phyloP scores from a whole-genome alignment of 352 stramenopile genomes.

The Pythium utonaiense region DNA sequence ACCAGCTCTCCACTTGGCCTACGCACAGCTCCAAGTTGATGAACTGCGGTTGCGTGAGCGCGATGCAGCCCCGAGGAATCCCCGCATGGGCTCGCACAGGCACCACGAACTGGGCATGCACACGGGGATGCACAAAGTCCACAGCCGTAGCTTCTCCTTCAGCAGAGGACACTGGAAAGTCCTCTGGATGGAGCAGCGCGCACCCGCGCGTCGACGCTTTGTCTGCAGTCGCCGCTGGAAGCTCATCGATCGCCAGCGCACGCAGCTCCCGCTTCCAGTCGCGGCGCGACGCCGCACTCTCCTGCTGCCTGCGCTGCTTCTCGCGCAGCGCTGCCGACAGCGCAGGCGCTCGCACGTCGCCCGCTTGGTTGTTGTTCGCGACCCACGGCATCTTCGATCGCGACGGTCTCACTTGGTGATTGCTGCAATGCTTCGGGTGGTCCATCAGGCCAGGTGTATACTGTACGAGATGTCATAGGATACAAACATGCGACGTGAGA shows the following conservation, averaged over 20 bases:
- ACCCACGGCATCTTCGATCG: conserved; percentile 66
- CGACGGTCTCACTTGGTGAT: neutral
- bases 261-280: conserved; percentile 38
- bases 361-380: conserved; percentile 82
- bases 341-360: conserved; percentile 71
- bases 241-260: conserved; percentile 40
- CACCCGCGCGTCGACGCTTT: conserved; percentile 37
- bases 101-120: conserved; percentile 78
- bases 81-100: conserved; percentile 35
- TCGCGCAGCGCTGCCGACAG: conserved; percentile 51
- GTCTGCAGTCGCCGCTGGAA: conserved; percentile 17
- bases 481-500: neutral
- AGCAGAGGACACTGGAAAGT: conserved; percentile 39
- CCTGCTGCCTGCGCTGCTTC: conserved; percentile 42
- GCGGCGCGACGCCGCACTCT: conserved; percentile 7
- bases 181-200: conserved; percentile 53
- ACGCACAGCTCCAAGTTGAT: conserved; percentile 84
- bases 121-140: conserved; percentile 51
- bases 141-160: conserved; percentile 9
- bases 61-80: conserved; percentile 50
- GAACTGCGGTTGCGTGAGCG: conserved; percentile 55
- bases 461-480: neutral
- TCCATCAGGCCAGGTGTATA: conserved; percentile 9
- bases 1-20: conserved; percentile 65
- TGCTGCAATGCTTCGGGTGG: conserved; percentile 9